phyloP scores from a whole-genome alignment of 2,329 filamentous ascomycete species.

The Triangularia setosa region DNA sequence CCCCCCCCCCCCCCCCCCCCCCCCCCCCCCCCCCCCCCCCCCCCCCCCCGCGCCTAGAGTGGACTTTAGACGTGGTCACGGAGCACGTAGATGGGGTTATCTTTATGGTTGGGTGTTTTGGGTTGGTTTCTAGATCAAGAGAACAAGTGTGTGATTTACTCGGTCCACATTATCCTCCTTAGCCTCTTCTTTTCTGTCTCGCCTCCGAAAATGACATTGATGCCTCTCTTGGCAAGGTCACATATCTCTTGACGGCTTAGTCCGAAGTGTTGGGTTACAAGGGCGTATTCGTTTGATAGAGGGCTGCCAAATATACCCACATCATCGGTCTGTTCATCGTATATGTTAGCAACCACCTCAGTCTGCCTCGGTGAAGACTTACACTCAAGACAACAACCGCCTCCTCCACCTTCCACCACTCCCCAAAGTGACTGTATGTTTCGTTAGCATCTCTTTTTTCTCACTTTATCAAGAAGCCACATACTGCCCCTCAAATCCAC shows the following conservation, averaged over 20 bases:
- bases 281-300: constrained; percentile 70
- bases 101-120: no score
- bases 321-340: constrained; percentile 64
- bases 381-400: constrained; percentile 66
- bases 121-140: no score
- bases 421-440: constrained; percentile 59
- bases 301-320: constrained; percentile 76
- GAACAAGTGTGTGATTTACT: neutral
- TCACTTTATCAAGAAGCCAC: constrained; percentile 4
- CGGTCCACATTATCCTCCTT: constrained; percentile 28
- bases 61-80: no score
- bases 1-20: no score
- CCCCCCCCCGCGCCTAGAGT: no score
- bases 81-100: no score
- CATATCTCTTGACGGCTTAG: constrained; percentile 47
- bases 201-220: constrained; percentile 64
- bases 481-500: constrained; percentile 59
- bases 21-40: no score
- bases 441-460: neutral
- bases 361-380: constrained; percentile 36
- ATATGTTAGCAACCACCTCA: neutral
- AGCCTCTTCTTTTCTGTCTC: constrained; percentile 58
- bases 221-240: constrained; percentile 54
- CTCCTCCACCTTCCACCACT: constrained; percentile 59
- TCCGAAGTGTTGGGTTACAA: constrained; percentile 67